phyloP scores from a whole-genome alignment of 2,329 filamentous ascomycete genomes.

The Nigrospora oryzae region DNA sequence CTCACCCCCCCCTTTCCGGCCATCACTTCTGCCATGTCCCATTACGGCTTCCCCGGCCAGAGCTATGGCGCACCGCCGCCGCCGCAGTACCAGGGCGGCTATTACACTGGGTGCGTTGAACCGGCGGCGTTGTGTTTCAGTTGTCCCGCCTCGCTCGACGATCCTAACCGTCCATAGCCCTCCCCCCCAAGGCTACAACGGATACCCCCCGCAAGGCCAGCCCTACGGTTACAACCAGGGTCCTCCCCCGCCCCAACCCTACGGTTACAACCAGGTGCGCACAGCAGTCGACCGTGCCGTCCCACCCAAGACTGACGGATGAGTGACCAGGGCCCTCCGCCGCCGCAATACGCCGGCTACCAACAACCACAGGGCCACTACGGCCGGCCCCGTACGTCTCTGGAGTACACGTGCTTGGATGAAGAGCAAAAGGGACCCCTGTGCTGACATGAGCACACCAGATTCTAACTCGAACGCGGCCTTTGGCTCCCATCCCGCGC shows the following conservation, averaged over 20 bases:
- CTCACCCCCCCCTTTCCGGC: too few species aligned
- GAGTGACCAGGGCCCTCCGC: slow-evolving; percentile 16
- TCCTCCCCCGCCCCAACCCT: slow-evolving; percentile 40
- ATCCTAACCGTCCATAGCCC: slow-evolving; percentile 12
- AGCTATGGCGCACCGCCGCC: slow-evolving; percentile 17
- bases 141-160: background rate
- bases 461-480: slow-evolving; percentile 42
- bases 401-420: background rate
- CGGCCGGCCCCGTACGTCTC: slow-evolving; percentile 37
- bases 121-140: background rate
- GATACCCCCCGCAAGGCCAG: slow-evolving; percentile 35
- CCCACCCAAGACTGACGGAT: background rate
- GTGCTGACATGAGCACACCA: slow-evolving; percentile 27
- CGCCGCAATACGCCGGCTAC: slow-evolving; percentile 30
- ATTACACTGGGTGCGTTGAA: slow-evolving; percentile 16
- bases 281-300: background rate
- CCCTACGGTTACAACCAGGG: slow-evolving; percentile 34
- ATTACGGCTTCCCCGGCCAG: slow-evolving; percentile 20
- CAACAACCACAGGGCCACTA: slow-evolving; percentile 33
- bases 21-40: slow-evolving; percentile 13
- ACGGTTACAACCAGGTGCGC: slow-evolving; percentile 31
- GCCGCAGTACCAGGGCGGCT: slow-evolving; percentile 19
- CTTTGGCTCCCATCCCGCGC: slow-evolving; percentile 54
- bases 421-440: slow-evolving; percentile 2
- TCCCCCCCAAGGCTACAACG: slow-evolving; percentile 36